Evolutionary conservation across 352 stramenopile genomes (phyloP), one percentile per base, ranked within the genome.

Genomic region (Phytophthora pisi): DNA sequence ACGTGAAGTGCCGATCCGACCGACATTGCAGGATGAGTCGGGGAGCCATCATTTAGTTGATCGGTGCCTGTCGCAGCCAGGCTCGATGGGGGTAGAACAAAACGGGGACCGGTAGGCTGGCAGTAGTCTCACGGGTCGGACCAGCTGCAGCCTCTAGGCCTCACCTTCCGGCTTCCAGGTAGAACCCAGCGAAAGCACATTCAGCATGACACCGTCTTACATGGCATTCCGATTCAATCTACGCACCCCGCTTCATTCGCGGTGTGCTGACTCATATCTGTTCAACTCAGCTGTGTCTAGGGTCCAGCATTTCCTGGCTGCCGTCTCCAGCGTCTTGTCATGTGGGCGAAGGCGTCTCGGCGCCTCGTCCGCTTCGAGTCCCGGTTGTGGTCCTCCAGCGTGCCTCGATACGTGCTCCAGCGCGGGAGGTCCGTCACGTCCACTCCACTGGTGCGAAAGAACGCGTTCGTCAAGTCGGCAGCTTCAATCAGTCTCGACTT

Each of bases 381-480:
- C 20, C 70, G 68, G 36, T 73, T 66, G 57, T 79, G 66, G 26
- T 68, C 59, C 43, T 82, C 75, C 34, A 90, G 60, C 43, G 78
- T 89, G 46, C 79, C 82, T 57, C 79, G 71, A 52, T 85, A 84
- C 16, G 69, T 68, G 54, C 79, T 88, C 53, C 72, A 68, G 13
- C 63, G 64, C 3, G 82, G 77, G 13, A 90, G 70, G 15, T 77
- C 64, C 31, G 69, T 62, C 9, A 77, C 67, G 7, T 74, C 56
- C 18, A 86, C 8, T 10, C 54, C 64, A 23, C 57, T 80, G 10
- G 57, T 50, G n/a, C 34, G 51, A 24, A 90, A 86, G 64, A 85
- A 86, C 15, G 71, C 62, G 6, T 59, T 55, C 0, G 81, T 90
- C 15, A 77, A 26, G 4, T 65, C 59, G 2, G 75, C 70, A 5